These are phyloP conservation scores for Kwoniella sp. DNA, from an alignment of 768 basidiomycete species.

Conservation along the genomic window DNA sequence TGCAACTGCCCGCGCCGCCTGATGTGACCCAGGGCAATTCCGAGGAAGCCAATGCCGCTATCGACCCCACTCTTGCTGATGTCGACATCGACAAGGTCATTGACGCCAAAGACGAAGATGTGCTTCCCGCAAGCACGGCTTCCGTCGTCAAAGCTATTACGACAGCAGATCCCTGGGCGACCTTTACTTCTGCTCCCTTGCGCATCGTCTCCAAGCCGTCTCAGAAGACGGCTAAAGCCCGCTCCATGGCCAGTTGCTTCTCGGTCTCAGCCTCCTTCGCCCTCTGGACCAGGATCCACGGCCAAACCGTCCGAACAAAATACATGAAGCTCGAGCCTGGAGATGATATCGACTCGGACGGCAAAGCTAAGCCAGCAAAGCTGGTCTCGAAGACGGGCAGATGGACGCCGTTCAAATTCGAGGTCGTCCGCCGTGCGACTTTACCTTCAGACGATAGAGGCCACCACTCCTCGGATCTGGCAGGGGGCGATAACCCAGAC, in stretches of 20 bases:
- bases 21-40: background rate
- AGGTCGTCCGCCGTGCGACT: slow-evolving; percentile 72
- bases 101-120: background rate
- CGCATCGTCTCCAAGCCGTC: slow-evolving; percentile 96
- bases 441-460: background rate
- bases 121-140: background rate
- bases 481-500: slow-evolving; percentile 13
- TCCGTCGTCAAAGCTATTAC: background rate
- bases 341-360: slow-evolving; percentile 64
- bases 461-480: background rate
- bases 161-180: slow-evolving; percentile 32
- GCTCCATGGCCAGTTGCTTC: slow-evolving; percentile 85
- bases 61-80: background rate
- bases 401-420: slow-evolving; percentile 94
- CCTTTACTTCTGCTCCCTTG: slow-evolving; percentile 88
- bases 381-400: slow-evolving; percentile 73
- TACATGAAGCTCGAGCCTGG: slow-evolving; percentile 91
- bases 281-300: slow-evolving; percentile 93
- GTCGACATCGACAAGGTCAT: background rate
- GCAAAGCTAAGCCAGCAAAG: slow-evolving; percentile 1
- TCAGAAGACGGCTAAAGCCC: slow-evolving; percentile 85
- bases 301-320: slow-evolving; percentile 93
- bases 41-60: background rate
- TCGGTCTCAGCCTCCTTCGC: slow-evolving; percentile 85
- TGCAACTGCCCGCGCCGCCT: background rate